Evolutionary conservation across 805 yeast genomes (phyloP), one percentile per base, ranked within the genome.

Genomic region (Dipodascus geniculatus): DNA sequence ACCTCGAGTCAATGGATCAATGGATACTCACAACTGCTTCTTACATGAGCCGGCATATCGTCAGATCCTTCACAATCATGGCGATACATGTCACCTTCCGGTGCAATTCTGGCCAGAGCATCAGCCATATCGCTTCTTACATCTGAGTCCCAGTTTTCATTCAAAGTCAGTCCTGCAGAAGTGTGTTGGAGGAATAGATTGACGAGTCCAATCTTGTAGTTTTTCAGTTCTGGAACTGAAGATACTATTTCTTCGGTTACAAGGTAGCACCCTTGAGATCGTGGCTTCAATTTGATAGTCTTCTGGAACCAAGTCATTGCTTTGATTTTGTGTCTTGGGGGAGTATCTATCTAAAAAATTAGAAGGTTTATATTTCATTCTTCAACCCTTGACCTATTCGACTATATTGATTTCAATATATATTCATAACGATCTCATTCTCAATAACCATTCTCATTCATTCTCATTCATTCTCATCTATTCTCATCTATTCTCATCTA

Each of bases 31-130:
- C 44, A 51, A 1, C 64, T 55, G 19, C 85, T 74, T 63, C 85
- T 82, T 51, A 82, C 81, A 65, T 86, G 95, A 0, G 90, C 85
- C 1, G 91, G 87, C 89, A 85, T 83, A 64, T 86, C 95, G 64
- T 87, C 95, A 2, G 85, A 63, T 17, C 75, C 95, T 66, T 86
- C 95, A 53, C 83, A 91, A 14, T 76, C 78, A 64, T 82, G 90
- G 49, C 75, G 61, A 60, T 82, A 83, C 48, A 63, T 60, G 20
- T 67, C 73, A 52, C 75, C 76, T 61, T 85, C 91, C 0, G 95
- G 95, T 2, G 79, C 86, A 54, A 85, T 70, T 51, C 78, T 69
- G 60, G 81, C 83, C 59, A 87, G 67, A 0, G 85, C 78, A 22
- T 75, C 73, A 8, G 75, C 73, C 86, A 87, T 75, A 62, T 86